These are phyloP conservation scores for Triticum timopheevii DNA, from an alignment of 176 grass and related monocot genomes.

Conservation along the genomic window DNA sequence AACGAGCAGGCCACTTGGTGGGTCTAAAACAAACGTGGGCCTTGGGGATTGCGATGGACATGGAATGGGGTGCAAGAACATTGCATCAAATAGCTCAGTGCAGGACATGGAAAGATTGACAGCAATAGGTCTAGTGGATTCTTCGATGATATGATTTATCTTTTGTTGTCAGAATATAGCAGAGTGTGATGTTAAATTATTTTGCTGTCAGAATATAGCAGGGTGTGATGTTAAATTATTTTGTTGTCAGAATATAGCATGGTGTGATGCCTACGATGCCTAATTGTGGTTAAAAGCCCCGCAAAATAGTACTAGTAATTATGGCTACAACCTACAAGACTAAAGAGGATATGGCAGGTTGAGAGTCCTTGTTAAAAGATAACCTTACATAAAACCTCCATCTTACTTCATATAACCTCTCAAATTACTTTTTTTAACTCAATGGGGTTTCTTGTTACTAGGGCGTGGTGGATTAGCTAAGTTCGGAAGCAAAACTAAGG, in stretches of 20 bases:
- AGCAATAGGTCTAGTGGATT: not conserved
- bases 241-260: not conserved
- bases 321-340: not conserved
- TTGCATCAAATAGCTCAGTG: not conserved
- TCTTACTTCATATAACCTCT: not conserved
- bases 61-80: conserved; percentile 28
- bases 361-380: not conserved
- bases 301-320: not conserved
- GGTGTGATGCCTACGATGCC: not conserved
- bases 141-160: not conserved
- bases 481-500: not conserved
- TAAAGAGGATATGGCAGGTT: not conserved
- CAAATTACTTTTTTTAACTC: not conserved
- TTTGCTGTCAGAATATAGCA: not conserved
- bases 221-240: not conserved
- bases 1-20: not conserved
- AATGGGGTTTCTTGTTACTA: not conserved
- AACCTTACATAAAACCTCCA: not conserved
- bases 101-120: not conserved
- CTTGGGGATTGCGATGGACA: not conserved
- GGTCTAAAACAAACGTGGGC: not conserved
- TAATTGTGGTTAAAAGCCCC: not conserved
- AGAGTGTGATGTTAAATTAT: not conserved
- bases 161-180: not conserved
- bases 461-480: not conserved